Percentiles rank a stretch among this genome's conserved stretches.
Conservation (phyloP, 306 rosid genomes). For the Ceratonia siliqua region DNA sequence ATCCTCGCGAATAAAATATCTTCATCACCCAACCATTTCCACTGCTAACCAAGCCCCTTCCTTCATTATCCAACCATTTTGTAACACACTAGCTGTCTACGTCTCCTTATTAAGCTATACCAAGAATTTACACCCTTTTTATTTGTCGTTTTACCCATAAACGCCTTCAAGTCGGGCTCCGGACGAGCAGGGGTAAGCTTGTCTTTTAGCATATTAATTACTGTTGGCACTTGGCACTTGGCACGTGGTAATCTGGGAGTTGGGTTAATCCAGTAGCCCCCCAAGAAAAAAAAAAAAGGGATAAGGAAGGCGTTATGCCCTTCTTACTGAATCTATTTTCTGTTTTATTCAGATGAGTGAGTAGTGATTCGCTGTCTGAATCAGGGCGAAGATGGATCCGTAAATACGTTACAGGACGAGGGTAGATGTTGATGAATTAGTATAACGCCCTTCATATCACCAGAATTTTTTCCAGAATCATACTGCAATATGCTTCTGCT, state of each 20-base stretch:
- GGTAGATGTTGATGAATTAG: neutral
- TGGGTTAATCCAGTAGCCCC: too few species aligned
- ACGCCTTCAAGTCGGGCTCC: neutral
- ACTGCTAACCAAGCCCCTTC: neutral
- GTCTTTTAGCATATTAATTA: neutral
- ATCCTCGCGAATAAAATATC: too few species aligned
- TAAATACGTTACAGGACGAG: neutral
- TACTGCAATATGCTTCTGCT: neutral
- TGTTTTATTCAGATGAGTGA: neutral
- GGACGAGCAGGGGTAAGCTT: neutral
- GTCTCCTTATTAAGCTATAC: constrained; percentile 7
- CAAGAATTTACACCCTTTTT: neutral
- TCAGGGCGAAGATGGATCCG: neutral
- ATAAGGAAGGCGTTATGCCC: neutral
- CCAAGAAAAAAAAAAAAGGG: neutral
- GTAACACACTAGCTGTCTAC: constrained; percentile 19
- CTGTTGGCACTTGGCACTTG: too few species aligned
- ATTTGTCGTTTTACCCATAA: constrained; percentile 33
- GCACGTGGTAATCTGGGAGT: too few species aligned
- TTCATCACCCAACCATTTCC: too few species aligned
- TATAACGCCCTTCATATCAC: neutral
- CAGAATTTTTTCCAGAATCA: neutral
- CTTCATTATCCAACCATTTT: neutral
- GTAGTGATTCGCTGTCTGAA: neutral
- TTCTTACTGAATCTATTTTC: neutral